Evolutionary conservation across 495 filamentous ascomycete species (phyloP).

Genomic region (Hypoxylon cercidicola): DNA sequence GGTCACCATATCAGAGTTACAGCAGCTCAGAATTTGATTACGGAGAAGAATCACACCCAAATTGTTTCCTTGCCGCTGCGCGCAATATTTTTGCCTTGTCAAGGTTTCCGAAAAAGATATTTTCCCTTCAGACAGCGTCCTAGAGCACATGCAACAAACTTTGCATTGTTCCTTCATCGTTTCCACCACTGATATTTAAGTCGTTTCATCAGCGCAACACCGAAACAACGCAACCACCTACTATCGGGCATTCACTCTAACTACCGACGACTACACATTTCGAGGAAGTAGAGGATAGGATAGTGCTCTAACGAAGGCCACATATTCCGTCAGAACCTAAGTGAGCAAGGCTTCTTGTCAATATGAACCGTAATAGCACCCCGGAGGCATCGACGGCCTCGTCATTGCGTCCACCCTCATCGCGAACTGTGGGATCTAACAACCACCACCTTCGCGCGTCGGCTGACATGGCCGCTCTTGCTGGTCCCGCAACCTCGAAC

Average conservation of each 20-base stretch:
- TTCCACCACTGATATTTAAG: constrained; percentile 45
- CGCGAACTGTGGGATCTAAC: constrained; percentile 78
- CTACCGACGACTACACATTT: constrained; percentile 28
- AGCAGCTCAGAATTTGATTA: neutral
- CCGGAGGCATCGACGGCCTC: constrained; percentile 86
- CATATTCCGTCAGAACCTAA: constrained; percentile 27
- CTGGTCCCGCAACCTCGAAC: constrained; percentile 75
- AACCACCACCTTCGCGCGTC: constrained; percentile 89
- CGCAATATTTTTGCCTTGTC: constrained; percentile 1
- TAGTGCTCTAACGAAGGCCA: neutral
- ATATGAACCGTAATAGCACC: constrained; percentile 96
- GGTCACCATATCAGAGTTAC: constrained; percentile 15
- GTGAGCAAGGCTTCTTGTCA: constrained; percentile 36
- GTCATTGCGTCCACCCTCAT: constrained; percentile 87
- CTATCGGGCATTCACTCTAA: neutral
- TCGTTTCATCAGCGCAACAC: constrained; percentile 51
- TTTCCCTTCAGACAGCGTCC: constrained; percentile 40
- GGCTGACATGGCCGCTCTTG: constrained; percentile 93
- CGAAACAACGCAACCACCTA: constrained; percentile 19
- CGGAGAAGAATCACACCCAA: neutral
- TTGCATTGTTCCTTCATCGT: constrained; percentile 37
- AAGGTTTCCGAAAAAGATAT: constrained; percentile 15
- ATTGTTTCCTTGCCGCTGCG: constrained; percentile 1
- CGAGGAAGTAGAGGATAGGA: neutral
- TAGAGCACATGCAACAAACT: constrained; percentile 36